phyloP scores from a whole-genome alignment of 2,329 filamentous ascomycete genomes.

The Xylariaceae sp. region DNA sequence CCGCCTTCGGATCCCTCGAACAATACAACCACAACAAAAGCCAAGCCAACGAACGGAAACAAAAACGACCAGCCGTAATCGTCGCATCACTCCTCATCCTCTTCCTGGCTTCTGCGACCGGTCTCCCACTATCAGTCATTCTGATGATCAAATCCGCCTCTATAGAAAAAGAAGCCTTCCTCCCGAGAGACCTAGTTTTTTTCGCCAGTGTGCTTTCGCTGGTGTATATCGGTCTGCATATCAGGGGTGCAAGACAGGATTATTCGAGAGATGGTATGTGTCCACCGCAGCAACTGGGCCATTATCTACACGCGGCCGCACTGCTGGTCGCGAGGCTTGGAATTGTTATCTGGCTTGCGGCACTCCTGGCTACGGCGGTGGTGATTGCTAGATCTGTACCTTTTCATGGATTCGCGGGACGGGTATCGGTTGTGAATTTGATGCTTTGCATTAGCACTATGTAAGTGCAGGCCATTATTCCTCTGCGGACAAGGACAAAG shows the following conservation, averaged over 20 bases:
- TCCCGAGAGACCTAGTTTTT: constrained; percentile 31
- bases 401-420: constrained; percentile 22
- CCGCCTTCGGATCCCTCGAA: constrained; percentile 25
- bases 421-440: constrained; percentile 29
- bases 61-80: constrained; percentile 24
- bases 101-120: constrained; percentile 28
- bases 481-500: background rate
- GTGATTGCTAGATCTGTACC: constrained; percentile 23
- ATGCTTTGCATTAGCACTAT: constrained; percentile 30
- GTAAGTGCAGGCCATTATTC: constrained; percentile 22
- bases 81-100: constrained; percentile 28
- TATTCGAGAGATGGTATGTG: constrained; percentile 20
- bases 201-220: constrained; percentile 26
- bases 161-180: constrained; percentile 22
- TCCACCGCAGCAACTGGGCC: constrained; percentile 28
- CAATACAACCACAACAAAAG: constrained; percentile 16
- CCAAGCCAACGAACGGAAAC: constrained; percentile 10
- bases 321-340: constrained; percentile 29
- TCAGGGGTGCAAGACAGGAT: constrained; percentile 26
- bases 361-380: constrained; percentile 28
- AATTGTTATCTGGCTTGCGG: constrained; percentile 29
- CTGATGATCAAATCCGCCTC: constrained; percentile 21
- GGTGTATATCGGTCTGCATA: constrained; percentile 29
- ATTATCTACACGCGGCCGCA: constrained; percentile 30
- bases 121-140: constrained; percentile 27